Conservation (phyloP, 2,329 filamentous ascomycete species). For the Epichloe coenophiala region DNA sequence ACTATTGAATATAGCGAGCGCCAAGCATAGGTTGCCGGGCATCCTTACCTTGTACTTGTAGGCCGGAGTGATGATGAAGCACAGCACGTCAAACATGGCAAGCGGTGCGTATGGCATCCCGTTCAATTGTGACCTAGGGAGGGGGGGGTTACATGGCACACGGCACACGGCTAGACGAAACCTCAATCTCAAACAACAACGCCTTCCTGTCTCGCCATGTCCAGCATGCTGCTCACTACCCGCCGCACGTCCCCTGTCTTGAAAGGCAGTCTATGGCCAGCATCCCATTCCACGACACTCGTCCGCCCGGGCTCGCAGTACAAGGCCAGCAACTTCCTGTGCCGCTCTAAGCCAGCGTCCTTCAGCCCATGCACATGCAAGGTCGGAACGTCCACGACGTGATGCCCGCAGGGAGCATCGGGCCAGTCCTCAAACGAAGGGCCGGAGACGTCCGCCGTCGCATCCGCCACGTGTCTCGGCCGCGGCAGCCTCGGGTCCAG, state of each 20-base stretch:
- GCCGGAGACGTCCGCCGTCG: constrained; percentile 13
- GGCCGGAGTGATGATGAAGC: too few species aligned
- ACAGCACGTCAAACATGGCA: too few species aligned
- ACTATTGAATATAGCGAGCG: not conserved
- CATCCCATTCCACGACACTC: constrained; percentile 58
- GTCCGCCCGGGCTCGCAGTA: constrained; percentile 45
- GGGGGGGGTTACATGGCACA: too few species aligned
- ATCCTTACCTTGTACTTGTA: not conserved
- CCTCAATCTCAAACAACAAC: not conserved
- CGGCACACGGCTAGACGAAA: too few species aligned
- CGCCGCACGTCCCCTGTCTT: constrained; percentile 50
- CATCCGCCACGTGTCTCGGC: constrained; percentile 26
- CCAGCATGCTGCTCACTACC: constrained; percentile 14
- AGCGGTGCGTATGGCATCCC: too few species aligned
- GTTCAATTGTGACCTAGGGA: not conserved
- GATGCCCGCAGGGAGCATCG: constrained; percentile 29
- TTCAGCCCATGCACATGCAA: constrained; percentile 32
- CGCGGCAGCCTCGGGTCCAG: constrained; percentile 34
- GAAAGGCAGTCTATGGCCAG: constrained; percentile 56
- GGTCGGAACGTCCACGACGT: constrained; percentile 20
- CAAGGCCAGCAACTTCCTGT: constrained; percentile 33
- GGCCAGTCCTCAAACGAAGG: constrained; percentile 24
- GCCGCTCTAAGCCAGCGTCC: constrained; percentile 47
- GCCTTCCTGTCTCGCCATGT: constrained; percentile 10
- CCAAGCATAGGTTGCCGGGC: not conserved